phyloP scores from a whole-genome alignment of 2,329 filamentous ascomycete genomes.

The Lasiodiplodia theobromae region DNA sequence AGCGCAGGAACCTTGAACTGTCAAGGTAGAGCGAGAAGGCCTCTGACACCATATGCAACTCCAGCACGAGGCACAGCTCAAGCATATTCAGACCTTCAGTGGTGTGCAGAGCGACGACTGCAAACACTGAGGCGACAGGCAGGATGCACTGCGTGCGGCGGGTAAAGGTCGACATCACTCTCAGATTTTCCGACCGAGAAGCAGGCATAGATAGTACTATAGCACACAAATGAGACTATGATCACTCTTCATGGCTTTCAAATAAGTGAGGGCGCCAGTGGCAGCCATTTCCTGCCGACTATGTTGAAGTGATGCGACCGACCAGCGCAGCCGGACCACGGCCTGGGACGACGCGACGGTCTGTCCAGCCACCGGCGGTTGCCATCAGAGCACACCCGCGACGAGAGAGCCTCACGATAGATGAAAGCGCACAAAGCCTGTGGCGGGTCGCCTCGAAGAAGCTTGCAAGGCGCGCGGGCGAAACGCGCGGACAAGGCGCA shows the following conservation, averaged over 20 bases:
- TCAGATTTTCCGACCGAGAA: not conserved
- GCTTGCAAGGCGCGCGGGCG: no score
- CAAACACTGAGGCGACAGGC: not conserved
- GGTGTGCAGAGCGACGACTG: no score
- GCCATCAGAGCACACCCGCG: not conserved
- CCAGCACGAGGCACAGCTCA: no score
- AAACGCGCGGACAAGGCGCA: no score
- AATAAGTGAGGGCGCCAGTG: not conserved
- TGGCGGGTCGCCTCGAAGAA: no score
- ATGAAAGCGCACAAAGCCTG: no score
- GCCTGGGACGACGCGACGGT: not conserved
- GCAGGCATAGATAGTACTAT: not conserved
- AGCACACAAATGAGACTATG: not conserved
- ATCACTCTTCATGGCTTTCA: not conserved
- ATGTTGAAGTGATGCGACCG: not conserved
- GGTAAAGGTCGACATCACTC: not conserved
- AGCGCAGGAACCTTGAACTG: no score
- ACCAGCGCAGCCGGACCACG: not conserved
- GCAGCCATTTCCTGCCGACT: not conserved
- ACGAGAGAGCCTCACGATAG: no score
- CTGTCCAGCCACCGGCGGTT: not conserved
- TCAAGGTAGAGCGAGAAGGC: no score
- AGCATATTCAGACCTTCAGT: no score
- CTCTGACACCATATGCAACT: no score
- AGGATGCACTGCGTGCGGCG: not conserved